Percentiles rank a stretch among this genome's conserved stretches.
Evolutionary conservation across 2,329 filamentous ascomycete species (phyloP).

Genomic region (Cercospora brassicicola): DNA sequence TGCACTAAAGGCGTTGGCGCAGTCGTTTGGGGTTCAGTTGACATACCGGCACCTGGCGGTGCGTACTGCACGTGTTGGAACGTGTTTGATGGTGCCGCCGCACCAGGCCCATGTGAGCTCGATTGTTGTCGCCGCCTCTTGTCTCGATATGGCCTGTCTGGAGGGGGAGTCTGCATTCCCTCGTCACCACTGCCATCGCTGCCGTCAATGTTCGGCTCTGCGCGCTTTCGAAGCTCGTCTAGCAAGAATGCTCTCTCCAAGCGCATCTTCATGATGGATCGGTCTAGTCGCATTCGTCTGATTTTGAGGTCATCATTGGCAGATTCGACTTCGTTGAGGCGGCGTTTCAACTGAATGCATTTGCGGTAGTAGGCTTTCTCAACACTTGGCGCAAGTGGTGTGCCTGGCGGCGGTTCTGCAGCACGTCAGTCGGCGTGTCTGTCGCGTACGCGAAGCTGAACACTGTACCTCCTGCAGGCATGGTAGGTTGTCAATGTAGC

Average conservation of each 20-base stretch:
- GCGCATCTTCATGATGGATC: conserved; percentile 87
- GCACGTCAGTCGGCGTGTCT: neutral
- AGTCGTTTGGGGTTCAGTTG: neutral
- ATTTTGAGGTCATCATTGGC: conserved; percentile 82
- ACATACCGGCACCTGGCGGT: neutral
- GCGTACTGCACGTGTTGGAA: conserved; percentile 19
- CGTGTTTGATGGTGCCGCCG: conserved; percentile 20
- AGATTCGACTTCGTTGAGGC: conserved; percentile 86
- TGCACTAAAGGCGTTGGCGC: conserved; percentile 14
- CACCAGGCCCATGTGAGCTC: conserved; percentile 8
- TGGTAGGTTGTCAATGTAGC: neutral
- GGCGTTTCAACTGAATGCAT: conserved; percentile 90
- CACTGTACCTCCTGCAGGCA: conserved; percentile 9
- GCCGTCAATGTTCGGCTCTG: conserved; percentile 51
- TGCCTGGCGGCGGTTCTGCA: conserved; percentile 28
- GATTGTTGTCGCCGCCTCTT: conserved; percentile 30
- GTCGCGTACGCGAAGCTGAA: neutral
- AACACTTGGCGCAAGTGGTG: conserved; percentile 76
- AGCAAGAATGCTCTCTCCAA: conserved; percentile 70
- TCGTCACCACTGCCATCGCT: conserved; percentile 39
- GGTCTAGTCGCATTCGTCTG: conserved; percentile 75
- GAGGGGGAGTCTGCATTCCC: conserved; percentile 34
- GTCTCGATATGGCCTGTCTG: conserved; percentile 36
- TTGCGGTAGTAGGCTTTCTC: conserved; percentile 95
- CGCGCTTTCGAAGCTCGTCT: conserved; percentile 50